Conservation (phyloP, 768 basidiomycete genomes). For the Chalciporus piperatus region DNA sequence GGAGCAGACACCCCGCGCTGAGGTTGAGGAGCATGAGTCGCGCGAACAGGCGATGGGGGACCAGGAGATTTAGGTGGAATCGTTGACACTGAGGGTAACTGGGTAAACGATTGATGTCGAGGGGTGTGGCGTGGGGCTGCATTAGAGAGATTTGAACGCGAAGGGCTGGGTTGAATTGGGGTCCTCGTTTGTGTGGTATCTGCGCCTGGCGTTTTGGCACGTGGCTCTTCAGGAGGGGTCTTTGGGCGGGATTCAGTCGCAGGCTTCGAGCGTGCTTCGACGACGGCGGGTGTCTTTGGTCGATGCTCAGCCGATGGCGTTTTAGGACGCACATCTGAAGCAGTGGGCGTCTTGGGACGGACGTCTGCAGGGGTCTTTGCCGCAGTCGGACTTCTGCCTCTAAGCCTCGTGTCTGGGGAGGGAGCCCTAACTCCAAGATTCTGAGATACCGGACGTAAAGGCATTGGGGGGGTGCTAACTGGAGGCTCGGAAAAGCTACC, state of each 20-base stretch:
- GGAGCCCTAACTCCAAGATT: slow-evolving; percentile 10
- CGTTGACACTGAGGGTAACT: slow-evolving; percentile 32
- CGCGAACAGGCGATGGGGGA: slow-evolving; percentile 39
- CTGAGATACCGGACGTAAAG: slow-evolving; percentile 22
- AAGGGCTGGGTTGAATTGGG: slow-evolving; percentile 14
- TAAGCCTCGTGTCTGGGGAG: slow-evolving; percentile 2
- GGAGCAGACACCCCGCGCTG: slow-evolving; percentile 50
- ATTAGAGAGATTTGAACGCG: slow-evolving; percentile 15
- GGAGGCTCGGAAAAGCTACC: slow-evolving; percentile 17
- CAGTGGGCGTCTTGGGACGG: slow-evolving; percentile 18
- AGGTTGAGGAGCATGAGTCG: slow-evolving; percentile 43
- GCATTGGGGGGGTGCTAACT: slow-evolving; percentile 9
- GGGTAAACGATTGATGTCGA: slow-evolving; percentile 29
- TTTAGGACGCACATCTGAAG: slow-evolving; percentile 18
- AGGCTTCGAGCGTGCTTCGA: slow-evolving; percentile 20
- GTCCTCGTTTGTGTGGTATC: slow-evolving; percentile 19
- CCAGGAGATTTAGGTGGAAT: slow-evolving; percentile 12
- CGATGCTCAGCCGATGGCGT: slow-evolving; percentile 18
- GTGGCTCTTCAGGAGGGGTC: slow-evolving; percentile 16
- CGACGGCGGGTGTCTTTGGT: slow-evolving; percentile 7
- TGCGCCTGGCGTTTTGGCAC: slow-evolving; percentile 17
- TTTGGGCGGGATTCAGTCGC: slow-evolving; percentile 12
- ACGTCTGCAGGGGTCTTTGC: slow-evolving; percentile 24
- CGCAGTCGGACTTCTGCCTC: slow-evolving; percentile 5
- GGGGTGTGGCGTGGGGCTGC: slow-evolving; percentile 23